Conservation (phyloP, 495 filamentous ascomycete genomes). For the Chaetomium tenue region DNA sequence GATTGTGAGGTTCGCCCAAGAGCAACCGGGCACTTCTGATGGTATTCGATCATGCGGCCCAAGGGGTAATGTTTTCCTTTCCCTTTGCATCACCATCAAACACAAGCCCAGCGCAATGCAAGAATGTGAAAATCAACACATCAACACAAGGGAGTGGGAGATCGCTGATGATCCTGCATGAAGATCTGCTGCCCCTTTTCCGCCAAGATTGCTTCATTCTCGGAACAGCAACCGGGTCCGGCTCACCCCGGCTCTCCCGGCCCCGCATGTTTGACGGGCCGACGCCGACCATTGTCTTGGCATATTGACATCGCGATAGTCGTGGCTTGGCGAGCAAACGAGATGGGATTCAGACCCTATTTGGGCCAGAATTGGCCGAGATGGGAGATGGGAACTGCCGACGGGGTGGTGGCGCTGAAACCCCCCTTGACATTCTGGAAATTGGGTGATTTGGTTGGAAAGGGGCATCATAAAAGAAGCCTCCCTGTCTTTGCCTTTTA, state of each 20-base stretch:
- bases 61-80: not conserved
- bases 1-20: not conserved
- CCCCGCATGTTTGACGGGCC: not conserved
- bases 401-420: constrained; percentile 1
- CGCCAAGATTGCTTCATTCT: constrained; percentile 4
- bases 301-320: constrained; percentile 27
- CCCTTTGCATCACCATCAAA: not conserved
- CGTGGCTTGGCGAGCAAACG: constrained; percentile 22
- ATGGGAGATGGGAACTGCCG: not conserved
- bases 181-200: constrained; percentile 5
- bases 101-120: not conserved
- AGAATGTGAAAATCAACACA: not conserved
- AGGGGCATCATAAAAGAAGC: not conserved
- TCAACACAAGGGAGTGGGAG: not conserved
- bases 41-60: not conserved
- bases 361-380: not conserved
- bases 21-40: not conserved
- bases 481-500: not conserved
- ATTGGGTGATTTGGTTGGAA: not conserved
- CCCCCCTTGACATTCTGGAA: constrained; percentile 10
- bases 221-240: constrained; percentile 1
- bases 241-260: constrained; percentile 6
- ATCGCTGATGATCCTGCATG: not conserved
- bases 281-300: constrained; percentile 21
- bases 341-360: constrained; percentile 9